Conservation (phyloP, 2,329 filamentous ascomycete genomes). For the Lecanoromycetidae sp. region DNA sequence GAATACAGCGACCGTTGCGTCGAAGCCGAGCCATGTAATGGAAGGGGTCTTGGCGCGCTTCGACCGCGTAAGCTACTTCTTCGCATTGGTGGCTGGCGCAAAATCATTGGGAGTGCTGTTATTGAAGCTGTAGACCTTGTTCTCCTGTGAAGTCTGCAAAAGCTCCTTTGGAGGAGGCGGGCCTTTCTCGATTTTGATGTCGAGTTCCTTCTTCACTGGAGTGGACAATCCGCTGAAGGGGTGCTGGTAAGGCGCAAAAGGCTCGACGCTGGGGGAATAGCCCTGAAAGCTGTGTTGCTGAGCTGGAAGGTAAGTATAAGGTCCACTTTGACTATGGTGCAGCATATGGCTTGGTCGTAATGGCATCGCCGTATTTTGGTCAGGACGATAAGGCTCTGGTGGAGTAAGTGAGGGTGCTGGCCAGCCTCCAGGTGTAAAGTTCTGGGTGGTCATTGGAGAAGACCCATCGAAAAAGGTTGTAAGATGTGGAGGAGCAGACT, state of each 20-base stretch:
- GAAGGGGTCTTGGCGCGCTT: not conserved
- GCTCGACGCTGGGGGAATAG: not conserved
- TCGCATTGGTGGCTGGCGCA: constrained; percentile 1
- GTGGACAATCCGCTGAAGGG: constrained; percentile 4
- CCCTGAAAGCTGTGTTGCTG: constrained; percentile 2
- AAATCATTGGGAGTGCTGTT: constrained; percentile 15
- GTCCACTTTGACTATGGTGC: constrained; percentile 7
- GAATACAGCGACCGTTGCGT: not conserved
- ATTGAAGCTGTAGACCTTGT: constrained; percentile 14
- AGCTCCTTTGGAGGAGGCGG: constrained; percentile 9
- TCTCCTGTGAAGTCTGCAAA: constrained; percentile 7
- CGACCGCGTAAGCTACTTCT: constrained; percentile 1
- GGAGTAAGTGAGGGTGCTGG: constrained; percentile 11
- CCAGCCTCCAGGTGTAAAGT: constrained; percentile 9
- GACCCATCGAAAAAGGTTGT: constrained; percentile 16
- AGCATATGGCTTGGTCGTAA: constrained; percentile 3
- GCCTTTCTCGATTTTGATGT: constrained; percentile 16
- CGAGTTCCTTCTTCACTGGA: constrained; percentile 11
- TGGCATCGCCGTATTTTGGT: constrained; percentile 1
- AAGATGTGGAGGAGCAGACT: constrained; percentile 17
- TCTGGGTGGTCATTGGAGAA: constrained; percentile 5
- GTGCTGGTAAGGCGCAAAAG: constrained; percentile 6
- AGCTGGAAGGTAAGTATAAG: constrained; percentile 1
- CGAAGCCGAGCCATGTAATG: not conserved
- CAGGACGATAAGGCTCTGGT: constrained; percentile 8